A percentile compares a stretch with the other conserved stretches of the same genome.
These are phyloP conservation scores for Aspergillus vadensis DNA, from an alignment of 2,329 filamentous ascomycete genomes.

Conservation along the genomic window DNA sequence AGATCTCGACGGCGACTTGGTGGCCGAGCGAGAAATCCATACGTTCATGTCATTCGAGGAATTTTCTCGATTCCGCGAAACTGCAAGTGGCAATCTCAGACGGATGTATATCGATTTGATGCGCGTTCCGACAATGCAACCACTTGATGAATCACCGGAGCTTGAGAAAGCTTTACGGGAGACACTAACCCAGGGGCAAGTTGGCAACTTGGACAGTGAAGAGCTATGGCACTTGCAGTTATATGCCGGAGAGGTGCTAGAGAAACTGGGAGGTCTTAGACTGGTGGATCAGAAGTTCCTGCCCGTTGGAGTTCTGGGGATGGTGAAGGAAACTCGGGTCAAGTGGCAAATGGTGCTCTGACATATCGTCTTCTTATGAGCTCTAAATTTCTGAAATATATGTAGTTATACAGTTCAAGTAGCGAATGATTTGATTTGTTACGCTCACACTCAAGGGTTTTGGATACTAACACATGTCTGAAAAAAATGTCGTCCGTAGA, in stretches of 20 bases:
- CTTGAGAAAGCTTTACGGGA: constrained; percentile 23
- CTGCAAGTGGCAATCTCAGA: constrained; percentile 16
- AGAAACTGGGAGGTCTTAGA: constrained; percentile 39
- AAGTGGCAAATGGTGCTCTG: constrained; percentile 47
- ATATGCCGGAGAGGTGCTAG: constrained; percentile 37
- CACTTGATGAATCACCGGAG: constrained; percentile 22
- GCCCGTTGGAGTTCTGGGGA: constrained; percentile 41
- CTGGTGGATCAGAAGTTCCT: constrained; percentile 45
- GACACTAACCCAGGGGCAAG: constrained; percentile 7
- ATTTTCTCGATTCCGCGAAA: constrained; percentile 37
- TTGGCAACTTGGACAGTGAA: constrained; percentile 11
- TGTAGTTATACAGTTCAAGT: too few species aligned
- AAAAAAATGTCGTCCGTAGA: too few species aligned
- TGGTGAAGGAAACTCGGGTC: constrained; percentile 46
- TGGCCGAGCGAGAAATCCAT: constrained; percentile 19
- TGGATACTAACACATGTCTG: too few species aligned
- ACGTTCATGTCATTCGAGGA: constrained; percentile 43
- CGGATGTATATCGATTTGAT: constrained; percentile 31
- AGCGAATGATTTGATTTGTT: too few species aligned
- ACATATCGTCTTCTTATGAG: too few species aligned
- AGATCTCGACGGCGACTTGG: neutral
- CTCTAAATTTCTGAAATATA: too few species aligned
- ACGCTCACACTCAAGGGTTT: too few species aligned
- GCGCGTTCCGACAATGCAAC: constrained; percentile 21
- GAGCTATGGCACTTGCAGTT: constrained; percentile 40